A percentile compares a stretch with the other conserved stretches of the same genome.
Evolutionary conservation across 805 yeast species (phyloP).

Genomic region (Middelhovenomyces tepae): DNA sequence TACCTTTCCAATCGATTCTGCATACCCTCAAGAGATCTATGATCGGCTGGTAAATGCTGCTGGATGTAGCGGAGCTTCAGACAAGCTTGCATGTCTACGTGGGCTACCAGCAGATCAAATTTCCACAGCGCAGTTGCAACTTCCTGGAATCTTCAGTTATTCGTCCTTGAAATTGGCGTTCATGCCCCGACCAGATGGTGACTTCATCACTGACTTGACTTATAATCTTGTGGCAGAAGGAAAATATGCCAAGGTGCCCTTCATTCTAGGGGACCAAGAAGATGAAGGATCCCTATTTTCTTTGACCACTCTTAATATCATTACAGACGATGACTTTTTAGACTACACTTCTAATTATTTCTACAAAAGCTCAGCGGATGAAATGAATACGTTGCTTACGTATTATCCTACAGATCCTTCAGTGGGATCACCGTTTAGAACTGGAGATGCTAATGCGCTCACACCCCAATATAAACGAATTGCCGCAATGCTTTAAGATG

Average conservation of each 20-base stretch:
- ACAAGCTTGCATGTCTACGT: neutral
- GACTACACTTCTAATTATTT: neutral
- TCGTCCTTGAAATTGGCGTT: slow-evolving; percentile 4
- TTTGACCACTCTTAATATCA: neutral
- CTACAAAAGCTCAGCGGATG: neutral
- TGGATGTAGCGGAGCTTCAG: neutral
- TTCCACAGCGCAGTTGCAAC: neutral
- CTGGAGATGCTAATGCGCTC: slow-evolving; percentile 1
- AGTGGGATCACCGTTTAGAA: slow-evolving; percentile 2
- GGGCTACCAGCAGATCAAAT: neutral
- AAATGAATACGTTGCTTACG: neutral
- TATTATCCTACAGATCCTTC: slow-evolving; percentile 9
- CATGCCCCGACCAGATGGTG: slow-evolving; percentile 2
- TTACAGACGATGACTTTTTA: slow-evolving; percentile 1
- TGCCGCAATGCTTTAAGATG: slow-evolving; percentile 6
- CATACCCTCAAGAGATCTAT: neutral
- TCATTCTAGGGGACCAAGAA: slow-evolving; percentile 1
- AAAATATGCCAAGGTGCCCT: slow-evolving; percentile 2
- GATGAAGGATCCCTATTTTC: slow-evolving; percentile 2
- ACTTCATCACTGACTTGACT: neutral
- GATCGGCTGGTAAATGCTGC: slow-evolving; percentile 2
- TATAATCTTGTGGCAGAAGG: slow-evolving; percentile 1
- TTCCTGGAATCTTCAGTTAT: slow-evolving; percentile 5
- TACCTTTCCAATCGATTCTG: neutral
- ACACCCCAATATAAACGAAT: slow-evolving; percentile 9